A percentile compares a stretch with the other conserved stretches of the same genome.
phyloP scores from a whole-genome alignment of 1,284 basidiomycete species.

The Ceratobasidium papillatum region DNA sequence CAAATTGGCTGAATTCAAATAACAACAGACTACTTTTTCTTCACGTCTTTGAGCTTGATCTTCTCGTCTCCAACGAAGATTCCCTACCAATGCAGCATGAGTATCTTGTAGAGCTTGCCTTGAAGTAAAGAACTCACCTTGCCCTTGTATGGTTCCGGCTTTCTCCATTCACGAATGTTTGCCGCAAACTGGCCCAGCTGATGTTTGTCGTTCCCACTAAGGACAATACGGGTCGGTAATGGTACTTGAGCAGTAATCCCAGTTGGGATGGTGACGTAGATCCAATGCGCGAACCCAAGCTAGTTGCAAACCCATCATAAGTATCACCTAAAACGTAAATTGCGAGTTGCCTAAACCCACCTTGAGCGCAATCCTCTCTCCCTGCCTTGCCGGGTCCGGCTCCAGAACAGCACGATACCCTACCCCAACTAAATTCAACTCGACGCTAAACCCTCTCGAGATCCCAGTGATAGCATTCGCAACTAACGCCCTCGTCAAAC shows the following conservation, averaged over 20 bases:
- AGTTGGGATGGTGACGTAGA: slow-evolving; percentile 82
- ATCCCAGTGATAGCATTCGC: slow-evolving; percentile 91
- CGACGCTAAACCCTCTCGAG: slow-evolving; percentile 83
- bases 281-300: slow-evolving; percentile 84
- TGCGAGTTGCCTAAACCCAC: slow-evolving; percentile 57
- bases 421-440: slow-evolving; percentile 91
- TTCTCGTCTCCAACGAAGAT: slow-evolving; percentile 92
- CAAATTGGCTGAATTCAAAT: not conserved
- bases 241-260: slow-evolving; percentile 81
- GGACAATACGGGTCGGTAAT: slow-evolving; percentile 71
- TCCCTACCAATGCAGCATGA: slow-evolving; percentile 61
- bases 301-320: not conserved
- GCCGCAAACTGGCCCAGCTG: slow-evolving; percentile 88
- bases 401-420: slow-evolving; percentile 93
- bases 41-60: slow-evolving; percentile 88
- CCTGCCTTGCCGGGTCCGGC: slow-evolving; percentile 66
- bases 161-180: slow-evolving; percentile 82
- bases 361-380: slow-evolving; percentile 81
- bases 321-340: not conserved
- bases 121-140: slow-evolving; percentile 67
- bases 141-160: slow-evolving; percentile 97
- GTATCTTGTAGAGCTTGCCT: not conserved
- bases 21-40: slow-evolving; percentile 95
- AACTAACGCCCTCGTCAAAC: slow-evolving; percentile 88
- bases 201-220: slow-evolving; percentile 78